Conservation (phyloP, 1,284 basidiomycete species). For the Ganoderma resinaceum region DNA sequence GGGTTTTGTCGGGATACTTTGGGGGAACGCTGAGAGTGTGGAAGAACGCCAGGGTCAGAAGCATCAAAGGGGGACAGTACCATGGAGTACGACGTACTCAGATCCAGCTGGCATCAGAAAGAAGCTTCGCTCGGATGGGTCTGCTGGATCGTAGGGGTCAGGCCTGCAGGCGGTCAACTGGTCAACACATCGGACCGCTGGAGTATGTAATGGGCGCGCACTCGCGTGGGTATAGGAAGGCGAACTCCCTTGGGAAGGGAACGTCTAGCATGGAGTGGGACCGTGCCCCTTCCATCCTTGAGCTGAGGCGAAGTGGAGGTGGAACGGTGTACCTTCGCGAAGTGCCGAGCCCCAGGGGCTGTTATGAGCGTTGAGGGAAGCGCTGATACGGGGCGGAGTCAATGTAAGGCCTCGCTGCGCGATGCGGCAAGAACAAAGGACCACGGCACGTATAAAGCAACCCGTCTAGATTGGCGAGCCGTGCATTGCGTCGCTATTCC, state of each 20-base stretch:
- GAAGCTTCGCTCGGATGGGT: conserved; percentile 9
- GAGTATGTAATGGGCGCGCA: conserved; percentile 1
- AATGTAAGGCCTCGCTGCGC: neutral
- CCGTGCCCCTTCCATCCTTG: neutral
- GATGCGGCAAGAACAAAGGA: conserved; percentile 6
- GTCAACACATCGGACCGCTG: neutral
- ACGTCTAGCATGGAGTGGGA: neutral
- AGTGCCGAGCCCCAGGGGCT: neutral
- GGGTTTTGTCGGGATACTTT: conserved; percentile 8
- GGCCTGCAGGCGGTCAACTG: neutral
- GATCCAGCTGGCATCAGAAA: conserved; percentile 7
- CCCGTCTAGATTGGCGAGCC: neutral
- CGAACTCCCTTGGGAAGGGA: neutral
- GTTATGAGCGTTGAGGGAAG: conserved; percentile 3
- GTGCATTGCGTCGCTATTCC: neutral
- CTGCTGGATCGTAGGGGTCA: neutral
- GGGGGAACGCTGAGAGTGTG: conserved; percentile 12
- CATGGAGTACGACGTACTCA: neutral
- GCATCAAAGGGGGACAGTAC: too few species aligned
- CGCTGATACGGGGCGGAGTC: conserved; percentile 1
- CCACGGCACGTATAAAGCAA: neutral
- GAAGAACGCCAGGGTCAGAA: neutral
- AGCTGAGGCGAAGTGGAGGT: neutral
- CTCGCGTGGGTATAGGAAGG: conserved; percentile 14
- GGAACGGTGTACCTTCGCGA: neutral